Conservation (phyloP, 805 yeast species). For the Saitoella complicata region DNA sequence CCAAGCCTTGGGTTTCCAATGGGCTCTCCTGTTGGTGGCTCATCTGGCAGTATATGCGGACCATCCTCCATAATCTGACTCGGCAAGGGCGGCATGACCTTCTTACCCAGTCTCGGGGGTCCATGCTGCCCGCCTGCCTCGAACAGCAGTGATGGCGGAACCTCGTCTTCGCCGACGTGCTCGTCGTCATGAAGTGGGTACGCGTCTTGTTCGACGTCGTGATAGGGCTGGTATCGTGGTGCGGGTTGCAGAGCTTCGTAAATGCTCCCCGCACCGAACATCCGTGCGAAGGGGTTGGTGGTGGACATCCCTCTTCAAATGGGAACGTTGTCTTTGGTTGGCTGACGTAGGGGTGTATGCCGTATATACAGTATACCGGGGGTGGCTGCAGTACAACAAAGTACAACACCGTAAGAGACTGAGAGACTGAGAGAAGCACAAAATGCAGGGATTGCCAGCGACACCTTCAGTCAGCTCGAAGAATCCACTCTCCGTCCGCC, state of each 20-base stretch:
- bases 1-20: conserved; percentile 22
- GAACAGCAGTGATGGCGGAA: no score
- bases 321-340: no score
- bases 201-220: not conserved
- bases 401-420: not conserved
- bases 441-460: no score
- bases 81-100: conserved; percentile 10
- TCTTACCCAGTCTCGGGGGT: not conserved
- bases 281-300: not conserved
- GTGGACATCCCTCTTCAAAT: not conserved
- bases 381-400: not conserved
- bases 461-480: conserved; percentile 1
- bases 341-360: not conserved
- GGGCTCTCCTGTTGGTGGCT: conserved; percentile 1
- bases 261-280: not conserved
- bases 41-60: not conserved
- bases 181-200: not conserved
- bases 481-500: conserved; percentile 9
- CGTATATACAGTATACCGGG: not conserved
- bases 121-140: not conserved
- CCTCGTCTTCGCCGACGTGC: not conserved
- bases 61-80: conserved; percentile 4
- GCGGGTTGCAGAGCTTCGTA: conserved; percentile 2
- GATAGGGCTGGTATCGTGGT: conserved; percentile 8
- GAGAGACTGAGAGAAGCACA: no score